Conservation (phyloP, 352 stramenopile species). For the Phytopythium chamaehyphon region DNA sequence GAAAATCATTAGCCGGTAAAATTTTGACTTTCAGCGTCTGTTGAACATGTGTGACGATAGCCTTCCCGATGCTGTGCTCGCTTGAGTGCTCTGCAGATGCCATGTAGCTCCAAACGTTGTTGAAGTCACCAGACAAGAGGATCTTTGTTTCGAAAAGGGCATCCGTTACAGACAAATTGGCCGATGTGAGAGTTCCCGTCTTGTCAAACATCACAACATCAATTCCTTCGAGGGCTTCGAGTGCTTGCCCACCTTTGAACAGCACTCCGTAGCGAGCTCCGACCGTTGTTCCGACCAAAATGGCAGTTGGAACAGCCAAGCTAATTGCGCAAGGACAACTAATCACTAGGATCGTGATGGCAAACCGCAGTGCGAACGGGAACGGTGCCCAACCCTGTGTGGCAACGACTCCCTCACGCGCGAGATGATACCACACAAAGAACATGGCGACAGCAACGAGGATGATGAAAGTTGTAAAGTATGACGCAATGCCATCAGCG, state of each 20-base stretch:
- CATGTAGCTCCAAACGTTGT: slow-evolving; percentile 37
- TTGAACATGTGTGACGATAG: slow-evolving; percentile 40
- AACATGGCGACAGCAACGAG: slow-evolving; percentile 55
- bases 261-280: slow-evolving; percentile 75
- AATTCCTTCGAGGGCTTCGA: slow-evolving; percentile 65
- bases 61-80: slow-evolving; percentile 61
- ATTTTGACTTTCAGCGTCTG: slow-evolving; percentile 5
- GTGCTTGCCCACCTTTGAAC: slow-evolving; percentile 66
- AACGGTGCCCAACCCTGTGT: slow-evolving; percentile 55
- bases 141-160: slow-evolving; percentile 12
- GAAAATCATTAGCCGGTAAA: slow-evolving; percentile 28
- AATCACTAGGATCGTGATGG: slow-evolving; percentile 75
- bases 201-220: slow-evolving; percentile 80
- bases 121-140: slow-evolving; percentile 12
- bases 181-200: slow-evolving; percentile 70
- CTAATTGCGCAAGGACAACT: slow-evolving; percentile 76
- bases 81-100: slow-evolving; percentile 50
- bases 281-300: slow-evolving; percentile 77
- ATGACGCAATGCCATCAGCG: slow-evolving; percentile 55
- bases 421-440: slow-evolving; percentile 66
- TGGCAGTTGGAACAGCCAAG: slow-evolving; percentile 64
- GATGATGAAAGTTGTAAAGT: slow-evolving; percentile 77
- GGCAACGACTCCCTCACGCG: slow-evolving; percentile 25
- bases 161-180: slow-evolving; percentile 39
- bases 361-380: slow-evolving; percentile 68